Conservation (phyloP, 2,329 filamentous ascomycete species). For the Pseudogymnoascus sp. region DNA sequence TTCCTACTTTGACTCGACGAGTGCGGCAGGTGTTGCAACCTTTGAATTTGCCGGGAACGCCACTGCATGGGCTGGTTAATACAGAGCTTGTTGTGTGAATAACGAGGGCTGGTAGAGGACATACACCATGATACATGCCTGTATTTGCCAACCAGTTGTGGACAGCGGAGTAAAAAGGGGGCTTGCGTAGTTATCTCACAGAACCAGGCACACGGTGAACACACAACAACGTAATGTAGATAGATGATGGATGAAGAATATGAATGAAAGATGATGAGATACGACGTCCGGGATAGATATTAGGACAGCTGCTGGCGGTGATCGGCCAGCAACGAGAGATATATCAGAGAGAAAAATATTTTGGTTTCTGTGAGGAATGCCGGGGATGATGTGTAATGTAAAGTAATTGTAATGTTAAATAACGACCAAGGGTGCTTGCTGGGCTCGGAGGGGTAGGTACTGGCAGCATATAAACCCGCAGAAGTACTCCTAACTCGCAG, state of each 20-base stretch:
- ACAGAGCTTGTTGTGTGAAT: not conserved
- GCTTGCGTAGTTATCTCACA: not conserved
- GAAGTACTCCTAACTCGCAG: not conserved
- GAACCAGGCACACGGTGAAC: not conserved
- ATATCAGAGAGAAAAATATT: not conserved
- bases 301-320: not conserved
- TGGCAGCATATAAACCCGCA: not conserved
- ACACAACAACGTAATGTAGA: not conserved
- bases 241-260: not conserved
- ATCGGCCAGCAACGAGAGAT: not conserved
- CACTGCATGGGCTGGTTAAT: constrained; percentile 41
- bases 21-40: constrained; percentile 55
- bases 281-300: not conserved
- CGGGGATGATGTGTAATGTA: not conserved
- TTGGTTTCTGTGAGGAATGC: not conserved
- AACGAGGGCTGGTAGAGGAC: not conserved
- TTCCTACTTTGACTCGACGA: constrained; percentile 49
- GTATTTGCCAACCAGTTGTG: not conserved
- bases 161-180: not conserved
- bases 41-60: constrained; percentile 56
- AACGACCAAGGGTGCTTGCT: not conserved
- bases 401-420: not conserved
- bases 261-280: not conserved
- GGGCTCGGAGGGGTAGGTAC: not conserved
- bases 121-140: constrained; percentile 10